These are phyloP conservation scores for Hemisphaericaspora xylanilytica DNA, from an alignment of 1,139 yeast genomes.

Conservation along the genomic window DNA sequence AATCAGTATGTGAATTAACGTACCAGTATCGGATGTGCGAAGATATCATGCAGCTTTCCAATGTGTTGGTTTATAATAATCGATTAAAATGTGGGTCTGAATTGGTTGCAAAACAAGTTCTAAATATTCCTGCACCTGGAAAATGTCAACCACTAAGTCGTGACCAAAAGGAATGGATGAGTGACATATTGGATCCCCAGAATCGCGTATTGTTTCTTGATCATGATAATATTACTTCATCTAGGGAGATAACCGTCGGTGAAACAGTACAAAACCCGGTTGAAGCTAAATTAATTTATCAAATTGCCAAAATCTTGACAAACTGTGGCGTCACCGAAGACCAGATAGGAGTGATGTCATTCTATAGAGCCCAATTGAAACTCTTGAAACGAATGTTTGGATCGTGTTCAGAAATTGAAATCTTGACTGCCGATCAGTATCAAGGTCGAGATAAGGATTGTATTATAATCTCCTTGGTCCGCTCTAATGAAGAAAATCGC, in stretches of 20 bases:
- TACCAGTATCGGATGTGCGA: conserved; percentile 91
- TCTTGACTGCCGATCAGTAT: conserved; percentile 90
- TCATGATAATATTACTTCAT: conserved; percentile 62
- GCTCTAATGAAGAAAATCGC: conserved; percentile 66
- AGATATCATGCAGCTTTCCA: conserved; percentile 83
- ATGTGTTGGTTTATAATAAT: conserved; percentile 73
- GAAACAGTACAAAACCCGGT: conserved; percentile 70
- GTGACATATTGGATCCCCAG: conserved; percentile 26
- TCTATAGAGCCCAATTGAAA: conserved; percentile 78
- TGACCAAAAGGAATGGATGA: conserved; percentile 29
- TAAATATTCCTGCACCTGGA: conserved; percentile 45
- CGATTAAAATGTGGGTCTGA: conserved; percentile 72
- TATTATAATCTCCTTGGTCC: conserved; percentile 79
- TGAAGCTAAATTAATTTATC: conserved; percentile 67
- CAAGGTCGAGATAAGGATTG: conserved; percentile 96
- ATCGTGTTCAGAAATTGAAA: conserved; percentile 53
- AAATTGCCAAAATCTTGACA: conserved; percentile 59
- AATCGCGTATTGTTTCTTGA: conserved; percentile 72
- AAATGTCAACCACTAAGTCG: conserved; percentile 12
- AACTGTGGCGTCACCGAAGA: conserved; percentile 57
- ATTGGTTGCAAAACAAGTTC: conserved; percentile 55
- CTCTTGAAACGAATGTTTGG: conserved; percentile 47
- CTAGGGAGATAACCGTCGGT: conserved; percentile 53
- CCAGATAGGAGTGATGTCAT: conserved; percentile 82
- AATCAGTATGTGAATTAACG: conserved; percentile 68